A percentile compares a stretch with the other conserved stretches of the same genome.
These are phyloP conservation scores for Mortierella claussenii DNA, from an alignment of 192 early-diverging fungal species.

Conservation along the genomic window DNA sequence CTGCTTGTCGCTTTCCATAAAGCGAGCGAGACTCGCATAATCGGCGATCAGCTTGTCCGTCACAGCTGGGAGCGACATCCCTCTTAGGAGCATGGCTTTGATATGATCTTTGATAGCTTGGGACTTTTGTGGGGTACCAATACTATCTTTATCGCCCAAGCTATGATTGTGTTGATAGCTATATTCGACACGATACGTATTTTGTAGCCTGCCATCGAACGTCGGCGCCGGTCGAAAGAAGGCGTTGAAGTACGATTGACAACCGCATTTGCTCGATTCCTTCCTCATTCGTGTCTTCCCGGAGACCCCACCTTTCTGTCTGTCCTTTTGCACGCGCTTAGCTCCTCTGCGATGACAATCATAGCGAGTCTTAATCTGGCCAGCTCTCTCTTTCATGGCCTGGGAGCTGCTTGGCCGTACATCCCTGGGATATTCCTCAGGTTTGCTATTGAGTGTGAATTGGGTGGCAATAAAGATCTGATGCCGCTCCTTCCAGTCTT, in stretches of 20 bases:
- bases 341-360: slow-evolving; percentile 10
- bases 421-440: neutral
- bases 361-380: slow-evolving; percentile 3
- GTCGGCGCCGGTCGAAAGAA: neutral
- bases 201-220: too few species aligned
- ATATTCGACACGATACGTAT: slow-evolving; percentile 22
- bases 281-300: too few species aligned
- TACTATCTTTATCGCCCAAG: neutral
- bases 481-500: slow-evolving; percentile 9
- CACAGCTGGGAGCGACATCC: neutral
- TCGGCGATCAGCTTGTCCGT: slow-evolving; percentile 19
- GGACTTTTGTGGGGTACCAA: slow-evolving; percentile 19
- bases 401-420: neutral
- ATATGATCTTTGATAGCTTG: slow-evolving; percentile 13
- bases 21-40: slow-evolving; percentile 6
- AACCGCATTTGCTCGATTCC: neutral
- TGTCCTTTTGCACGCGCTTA: neutral
- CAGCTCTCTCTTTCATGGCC: neutral
- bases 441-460: neutral
- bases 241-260: slow-evolving; percentile 17
- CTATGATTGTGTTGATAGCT: slow-evolving; percentile 6
- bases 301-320: neutral
- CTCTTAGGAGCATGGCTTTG: slow-evolving; percentile 7
- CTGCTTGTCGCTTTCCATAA: neutral
- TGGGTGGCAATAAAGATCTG: neutral